Percentiles rank a stretch among this genome's conserved stretches.
Evolutionary conservation across 2,329 filamentous ascomycete species (phyloP).

Genomic region (Arthrobotrys conoides): DNA sequence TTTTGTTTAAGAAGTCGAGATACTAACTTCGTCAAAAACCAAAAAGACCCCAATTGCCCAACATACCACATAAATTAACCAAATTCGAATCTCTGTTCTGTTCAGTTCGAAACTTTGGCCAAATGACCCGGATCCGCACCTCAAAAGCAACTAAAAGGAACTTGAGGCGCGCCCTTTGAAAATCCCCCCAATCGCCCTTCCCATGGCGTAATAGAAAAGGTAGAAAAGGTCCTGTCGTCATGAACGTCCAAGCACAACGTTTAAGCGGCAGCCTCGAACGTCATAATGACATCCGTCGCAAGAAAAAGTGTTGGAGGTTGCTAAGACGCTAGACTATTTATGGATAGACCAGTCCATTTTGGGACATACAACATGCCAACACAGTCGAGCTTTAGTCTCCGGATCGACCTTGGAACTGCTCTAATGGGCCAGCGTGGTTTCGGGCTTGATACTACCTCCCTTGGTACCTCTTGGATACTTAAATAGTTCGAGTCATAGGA

Average conservation of each 20-base stretch:
- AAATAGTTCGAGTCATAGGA: no score
- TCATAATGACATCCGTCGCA: constrained; percentile 37
- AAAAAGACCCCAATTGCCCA: no score
- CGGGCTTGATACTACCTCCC: no score
- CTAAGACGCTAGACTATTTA: neutral
- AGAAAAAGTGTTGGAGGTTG: constrained; percentile 8
- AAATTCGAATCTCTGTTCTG: no score
- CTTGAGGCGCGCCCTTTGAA: constrained; percentile 10
- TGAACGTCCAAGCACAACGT: neutral
- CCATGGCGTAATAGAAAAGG: constrained; percentile 4
- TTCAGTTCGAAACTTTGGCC: neutral
- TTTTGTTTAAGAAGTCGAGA: no score
- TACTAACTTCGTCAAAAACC: no score
- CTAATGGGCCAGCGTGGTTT: no score
- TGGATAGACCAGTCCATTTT: neutral
- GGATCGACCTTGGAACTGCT: no score
- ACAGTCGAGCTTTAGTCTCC: neutral
- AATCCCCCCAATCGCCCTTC: constrained; percentile 5
- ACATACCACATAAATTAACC: no score
- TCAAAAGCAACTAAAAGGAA: neutral
- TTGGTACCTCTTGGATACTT: no score
- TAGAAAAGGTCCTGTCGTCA: constrained; percentile 29
- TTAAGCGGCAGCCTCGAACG: neutral
- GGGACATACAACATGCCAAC: constrained; percentile 4
- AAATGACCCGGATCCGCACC: constrained; percentile 12